Conservation (phyloP, 805 yeast species). For the Debaryomyces maramus region DNA sequence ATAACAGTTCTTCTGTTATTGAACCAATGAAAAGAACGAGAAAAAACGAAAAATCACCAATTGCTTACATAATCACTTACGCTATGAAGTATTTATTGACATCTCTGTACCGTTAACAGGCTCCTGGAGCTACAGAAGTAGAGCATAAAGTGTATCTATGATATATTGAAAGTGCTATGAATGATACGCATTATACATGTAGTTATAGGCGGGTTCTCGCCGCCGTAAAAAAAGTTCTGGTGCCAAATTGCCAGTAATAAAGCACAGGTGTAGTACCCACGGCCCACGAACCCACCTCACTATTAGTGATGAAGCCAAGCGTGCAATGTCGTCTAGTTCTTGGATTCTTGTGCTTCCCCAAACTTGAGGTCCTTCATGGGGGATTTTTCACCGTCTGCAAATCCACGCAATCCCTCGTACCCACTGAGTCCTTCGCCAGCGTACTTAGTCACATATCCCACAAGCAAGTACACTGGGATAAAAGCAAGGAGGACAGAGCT, state of each 20-base stretch:
- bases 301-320: too few relatives aligned
- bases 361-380: constrained; percentile 38
- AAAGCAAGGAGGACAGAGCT: constrained; percentile 37
- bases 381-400: constrained; percentile 39
- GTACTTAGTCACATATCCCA: constrained; percentile 35
- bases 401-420: constrained; percentile 30
- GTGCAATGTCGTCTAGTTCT: background rate
- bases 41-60: background rate
- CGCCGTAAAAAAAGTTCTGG: too few relatives aligned
- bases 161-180: too few relatives aligned
- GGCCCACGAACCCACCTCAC: too few relatives aligned
- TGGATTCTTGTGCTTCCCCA: constrained; percentile 35
- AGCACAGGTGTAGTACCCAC: too few relatives aligned
- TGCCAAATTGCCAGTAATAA: too few relatives aligned
- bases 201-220: too few relatives aligned
- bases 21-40: constrained; percentile 7
- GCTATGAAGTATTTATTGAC: background rate
- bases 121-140: too few relatives aligned
- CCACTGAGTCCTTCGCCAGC: constrained; percentile 29
- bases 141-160: too few relatives aligned
- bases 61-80: background rate
- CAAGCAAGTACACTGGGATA: constrained; percentile 36
- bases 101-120: too few relatives aligned
- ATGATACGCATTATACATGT: too few relatives aligned
- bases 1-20: background rate